Evolutionary conservation across 441 rosid species (phyloP).

Genomic region (Pelargonium fulgidum): DNA sequence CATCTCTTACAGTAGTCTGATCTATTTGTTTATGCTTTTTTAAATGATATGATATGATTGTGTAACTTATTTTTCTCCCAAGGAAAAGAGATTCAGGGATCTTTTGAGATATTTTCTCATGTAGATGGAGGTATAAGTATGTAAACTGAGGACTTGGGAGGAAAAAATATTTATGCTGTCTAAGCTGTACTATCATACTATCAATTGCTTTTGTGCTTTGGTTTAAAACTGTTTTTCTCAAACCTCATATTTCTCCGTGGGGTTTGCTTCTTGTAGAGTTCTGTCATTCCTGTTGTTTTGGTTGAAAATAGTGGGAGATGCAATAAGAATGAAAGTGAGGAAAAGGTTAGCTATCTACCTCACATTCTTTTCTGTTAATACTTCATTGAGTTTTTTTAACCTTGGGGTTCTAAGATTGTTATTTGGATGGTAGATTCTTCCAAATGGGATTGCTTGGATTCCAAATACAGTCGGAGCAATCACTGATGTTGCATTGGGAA

Average conservation of each 20-base stretch:
- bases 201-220: not conserved
- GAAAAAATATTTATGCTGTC: not conserved
- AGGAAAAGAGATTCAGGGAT: too few species aligned
- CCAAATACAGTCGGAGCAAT: slow-evolving; percentile 65
- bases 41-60: too few species aligned
- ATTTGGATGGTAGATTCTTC: slow-evolving; percentile 48
- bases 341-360: slow-evolving; percentile 49
- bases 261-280: slow-evolving; percentile 36
- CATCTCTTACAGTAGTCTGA: too few species aligned
- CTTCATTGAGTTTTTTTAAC: not conserved
- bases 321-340: slow-evolving; percentile 72
- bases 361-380: slow-evolving; percentile 7
- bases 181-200: not conserved
- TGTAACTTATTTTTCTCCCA: too few species aligned
- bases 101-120: too few species aligned
- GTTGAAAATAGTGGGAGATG: slow-evolving; percentile 97
- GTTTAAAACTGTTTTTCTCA: not conserved
- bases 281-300: slow-evolving; percentile 55
- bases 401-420: slow-evolving; percentile 1
- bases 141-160: too few species aligned
- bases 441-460: slow-evolving; percentile 76
- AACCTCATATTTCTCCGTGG: not conserved
- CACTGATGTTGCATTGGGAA: slow-evolving; percentile 53
- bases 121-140: too few species aligned
- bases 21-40: too few species aligned